These are phyloP conservation scores for Boletus speciosus DNA, from an alignment of 768 basidiomycete genomes.

Conservation along the genomic window DNA sequence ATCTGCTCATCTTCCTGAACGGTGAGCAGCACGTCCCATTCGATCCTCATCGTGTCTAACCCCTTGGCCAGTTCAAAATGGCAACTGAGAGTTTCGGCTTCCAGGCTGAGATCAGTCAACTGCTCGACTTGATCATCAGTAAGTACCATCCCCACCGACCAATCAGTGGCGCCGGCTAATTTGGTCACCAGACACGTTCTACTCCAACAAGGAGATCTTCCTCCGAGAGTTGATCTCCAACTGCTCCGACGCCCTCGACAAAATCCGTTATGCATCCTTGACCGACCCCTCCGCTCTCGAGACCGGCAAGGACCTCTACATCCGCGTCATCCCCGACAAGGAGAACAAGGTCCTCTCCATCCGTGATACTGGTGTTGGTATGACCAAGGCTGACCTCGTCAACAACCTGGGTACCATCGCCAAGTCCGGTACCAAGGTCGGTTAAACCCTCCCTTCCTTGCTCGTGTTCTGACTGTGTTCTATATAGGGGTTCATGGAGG, in stretches of 20 bases:
- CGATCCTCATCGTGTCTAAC: slow-evolving; percentile 9
- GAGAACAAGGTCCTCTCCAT: slow-evolving; percentile 89
- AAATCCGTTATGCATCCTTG: slow-evolving; percentile 94
- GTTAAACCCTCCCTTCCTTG: slow-evolving; percentile 9
- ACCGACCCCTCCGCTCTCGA: slow-evolving; percentile 93
- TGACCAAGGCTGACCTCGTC: slow-evolving; percentile 99
- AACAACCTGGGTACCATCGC: slow-evolving; percentile 98
- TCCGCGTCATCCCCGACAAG: slow-evolving; percentile 94
- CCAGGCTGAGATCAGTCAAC: slow-evolving; percentile 99
- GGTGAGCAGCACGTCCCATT: slow-evolving; percentile 9
- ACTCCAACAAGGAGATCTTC: slow-evolving; percentile 99
- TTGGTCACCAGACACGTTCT: slow-evolving; percentile 81
- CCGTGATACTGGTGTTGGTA: slow-evolving; percentile 96
- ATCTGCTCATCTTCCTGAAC: slow-evolving; percentile 8
- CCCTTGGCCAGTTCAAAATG: slow-evolving; percentile 41
- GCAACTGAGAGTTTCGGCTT: slow-evolving; percentile 89
- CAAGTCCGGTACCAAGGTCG: slow-evolving; percentile 89
- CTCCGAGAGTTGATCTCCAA: slow-evolving; percentile 98
- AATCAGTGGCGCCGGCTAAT: slow-evolving; percentile 4
- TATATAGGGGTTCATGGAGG: slow-evolving; percentile 96
- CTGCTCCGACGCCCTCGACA: slow-evolving; percentile 97
- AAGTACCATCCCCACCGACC: slow-evolving; percentile 28
- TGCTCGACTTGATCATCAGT: slow-evolving; percentile 99
- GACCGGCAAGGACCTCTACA: slow-evolving; percentile 86
- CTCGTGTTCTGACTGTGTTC: slow-evolving; percentile 9